Base-by-base conservation (phyloP, 192 early-diverging fungal species). In the Chytriomyces confervae region DNA sequence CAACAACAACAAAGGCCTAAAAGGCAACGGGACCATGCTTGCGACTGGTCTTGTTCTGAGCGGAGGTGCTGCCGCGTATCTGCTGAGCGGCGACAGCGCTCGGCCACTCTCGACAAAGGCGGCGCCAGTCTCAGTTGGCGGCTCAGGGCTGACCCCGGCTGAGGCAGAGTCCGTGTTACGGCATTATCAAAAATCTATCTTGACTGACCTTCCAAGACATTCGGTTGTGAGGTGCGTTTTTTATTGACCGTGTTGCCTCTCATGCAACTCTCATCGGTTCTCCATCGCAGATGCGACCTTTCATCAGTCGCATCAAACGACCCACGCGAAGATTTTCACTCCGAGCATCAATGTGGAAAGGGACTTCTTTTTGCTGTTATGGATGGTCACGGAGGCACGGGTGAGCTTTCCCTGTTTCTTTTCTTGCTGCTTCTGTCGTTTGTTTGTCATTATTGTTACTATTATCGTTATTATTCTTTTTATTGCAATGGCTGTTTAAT, bases 331-430 rank as follows among this genome's bases (percentile, higher is more conserved):
- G 86, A 87, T 75, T 78, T 74, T 43, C 77, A 78, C 66, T 70
- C 71, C 47, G 77, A 84, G 75, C 65, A 85, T 66, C 9, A 50
- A 43, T 61, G 72, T 23, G 53, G 16, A 57, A 62, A 64, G 8
- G 76, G 75, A 10, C 60, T 80, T 49, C 79, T 87, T 18, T 61
- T 87, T 23, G 83, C 82, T 76, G 69, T 89, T 43, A 86, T 80
- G 69, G 88, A 89, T 72, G 88, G 88, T 9, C 88, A 89, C 61
- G 79, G 79, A 29, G 88, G 88, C 62, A 72, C 77, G 18, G 36
- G 36, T 36, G 36, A 36, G 36, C 36, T 36, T 36, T 36, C 36
- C 0, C 36, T 36, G 36, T 36, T 36, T n/a, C n/a, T n/a, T n/a
- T 36, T 36, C 36, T 36, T 36, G 0, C 36, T 36, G 36, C 36